Base-by-base conservation (phyloP, 345 rosid genomes). In the Hibiscus syriacus region DNA sequence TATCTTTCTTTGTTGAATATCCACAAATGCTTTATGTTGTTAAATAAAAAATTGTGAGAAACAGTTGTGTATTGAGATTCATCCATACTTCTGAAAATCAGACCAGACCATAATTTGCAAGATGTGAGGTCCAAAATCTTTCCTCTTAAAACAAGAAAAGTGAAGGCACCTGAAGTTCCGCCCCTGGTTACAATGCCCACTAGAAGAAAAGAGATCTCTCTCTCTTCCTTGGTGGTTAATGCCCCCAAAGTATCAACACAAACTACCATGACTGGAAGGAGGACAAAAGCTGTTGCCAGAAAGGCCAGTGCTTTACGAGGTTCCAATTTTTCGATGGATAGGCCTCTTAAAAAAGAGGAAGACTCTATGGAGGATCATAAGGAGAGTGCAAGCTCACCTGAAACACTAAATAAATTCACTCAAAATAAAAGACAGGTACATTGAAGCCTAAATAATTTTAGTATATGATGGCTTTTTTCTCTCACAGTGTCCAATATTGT, bases 181-280 rank as follows among this genome's bases (percentile, higher is more conserved):
- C 81, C 90, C 34, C 78, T 90, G 0, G 73, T 80, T 73, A 50
- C 84, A 65, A 73, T 88, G 71, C 92, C 95, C 38, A 80, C 82
- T 64, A 88, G 86, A 82, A 89, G 97, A 78, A 94, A 94, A 76
- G 99, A 94, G 79, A 84, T 96, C 79, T 94, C 99, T 34, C 84
- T 94, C 71, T 89, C 98, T 26, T 87, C 94, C 13, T 78, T 94
- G 86, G 99, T 89, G 45, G 96, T 94, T 62, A 85, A 79, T 70
- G 75, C 92, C 70, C 98, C 98, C 50, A 84, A 82, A 74, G 88
- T 85, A 52, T 84, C 87, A n/a, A n/a, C n/a, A 46, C 88, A 83
- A 78, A 67, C 82, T 79, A 79, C 83, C 66, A 74, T 83, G 73
- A 84, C 96, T 16, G 89, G 93, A 32, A 85, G 85, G 83, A 84